Evolutionary conservation across 805 yeast genomes (phyloP), one percentile per base, ranked within the genome.

Genomic region (Nakazawaea ishiwadae): DNA sequence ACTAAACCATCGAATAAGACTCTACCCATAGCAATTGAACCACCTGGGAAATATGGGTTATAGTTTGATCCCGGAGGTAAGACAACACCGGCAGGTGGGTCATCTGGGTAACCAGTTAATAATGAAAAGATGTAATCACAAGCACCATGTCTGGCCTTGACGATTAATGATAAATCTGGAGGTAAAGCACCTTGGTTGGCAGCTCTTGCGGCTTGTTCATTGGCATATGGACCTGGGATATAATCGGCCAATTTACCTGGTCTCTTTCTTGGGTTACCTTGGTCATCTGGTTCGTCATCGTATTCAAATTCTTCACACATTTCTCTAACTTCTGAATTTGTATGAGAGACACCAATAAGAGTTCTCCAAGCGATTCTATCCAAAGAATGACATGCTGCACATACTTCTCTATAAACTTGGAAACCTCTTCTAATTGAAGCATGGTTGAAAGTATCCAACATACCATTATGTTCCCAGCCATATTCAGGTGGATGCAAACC

Each of bases 21-120:
- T 74, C 99, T 86, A 63, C 87, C 98, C 99, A 93, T 93, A 55
- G 96, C 99, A 73, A 93, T 91, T 32, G 97, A 77, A 52, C 99
- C 98, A 71, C 98, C 98, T 65, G 99, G 98, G 96, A 93, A 93
- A 77, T 93, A 93, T 60, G 99, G 99, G 79, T 93, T 93, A 73
- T 93, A 93, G 82, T 93, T 93, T 48, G 95, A 68, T 51, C 99
- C 99, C 48, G 87, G 84, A 45, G 98, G 95, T 56, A 93, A 75
- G 39, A 66, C 75, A 47, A 87, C 96, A 74, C 99, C 99, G 24
- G 96, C 98, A 54, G 99, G 99, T 48, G 96, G 85, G 49, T 93
- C 98, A 36, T 93, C 99, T 58, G 98, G 98, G 75, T 93, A 93
- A 62, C 99, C 99, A 48, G 98, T 93, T 68, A 93, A 82, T 60